Evolutionary conservation across 2,329 filamentous ascomycete genomes (phyloP), one percentile per base, ranked within the genome.

Genomic region (Fusarium sarcochroum): DNA sequence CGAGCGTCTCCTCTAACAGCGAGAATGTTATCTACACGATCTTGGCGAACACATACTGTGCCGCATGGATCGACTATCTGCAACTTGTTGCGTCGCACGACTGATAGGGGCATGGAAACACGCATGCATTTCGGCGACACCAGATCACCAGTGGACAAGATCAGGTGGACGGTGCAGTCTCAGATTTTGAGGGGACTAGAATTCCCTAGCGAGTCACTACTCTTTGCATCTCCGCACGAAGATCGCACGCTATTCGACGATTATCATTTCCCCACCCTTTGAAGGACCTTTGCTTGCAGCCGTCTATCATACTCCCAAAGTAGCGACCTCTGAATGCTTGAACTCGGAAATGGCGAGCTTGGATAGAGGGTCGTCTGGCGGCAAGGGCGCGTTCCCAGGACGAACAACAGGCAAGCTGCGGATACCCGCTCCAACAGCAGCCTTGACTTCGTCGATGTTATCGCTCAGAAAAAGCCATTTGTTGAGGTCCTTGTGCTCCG

Each of bases 391-490:
- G 79, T 96, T 96, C 14, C 92, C 93, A 17, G 91, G 90, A 57
- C 93, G 85, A 57, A 85, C 80, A 57, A 91, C 87, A 5, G 90
- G 83, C 53, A 87, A 79, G 73, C 87, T 86, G 72, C 84, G 82
- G 86, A 92, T 88, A n/a, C 89, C 89, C 13, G 88, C 87, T 58
- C 79, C 80, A 64, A 83, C 83, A 41, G 90, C 90, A 47, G 90
- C 89, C 51, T 85, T 83, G 35, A 91, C 89, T 79, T 92, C 90
- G 75, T 86, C 87, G 45, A 92, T 84, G 75, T 94, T 94, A 80
- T 96, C 93, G 74, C 91, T 95, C 63, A 95, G 81, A 77, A 96
- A 96, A n/a, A 93, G 82, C 82, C 92, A 92, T 57, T 86, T 82
- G 13, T 77, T 78, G 18, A 84, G 77, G 49, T 81, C 71, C 48